Evolutionary conservation across 352 stramenopile species (phyloP), one percentile per base, ranked within the genome.

Genomic region (Globisporangium irregulare): DNA sequence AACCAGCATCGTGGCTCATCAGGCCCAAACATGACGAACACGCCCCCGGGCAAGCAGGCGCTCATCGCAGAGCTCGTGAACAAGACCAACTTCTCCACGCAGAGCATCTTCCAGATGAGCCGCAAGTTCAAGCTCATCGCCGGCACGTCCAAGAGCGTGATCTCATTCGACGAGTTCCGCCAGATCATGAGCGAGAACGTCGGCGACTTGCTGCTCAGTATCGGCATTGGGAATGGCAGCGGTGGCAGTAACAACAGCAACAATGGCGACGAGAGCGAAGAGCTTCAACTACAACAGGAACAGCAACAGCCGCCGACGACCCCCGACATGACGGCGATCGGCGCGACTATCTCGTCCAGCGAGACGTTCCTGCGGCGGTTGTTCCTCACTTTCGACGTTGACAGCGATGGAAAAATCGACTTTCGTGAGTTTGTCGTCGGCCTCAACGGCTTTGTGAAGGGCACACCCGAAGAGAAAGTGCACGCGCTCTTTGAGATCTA

Each of bases 361-460:
- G 73, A 81, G 41, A 78, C 78, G 14, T 81, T 86, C 24, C 48
- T 83, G n/a, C 64, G 69, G 7, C 78, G 78, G 1, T 66, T 86
- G 41, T 86, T 83, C 65, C 53, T 68, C 12, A 72, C 73, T 32
- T 83, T 86, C 59, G 78, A 82, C 64, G 56, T 48, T n/a, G 78
- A 85, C 32, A 69, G 75, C 20, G 75, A 85, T 27, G 75, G 78
- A 48, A 73, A 73, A 14, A 82, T 86, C 60, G 75, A 86, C 67
- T 79, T 86, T 57, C 73, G 73, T 41, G 78, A 86, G 70, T 86
- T 86, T 57, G 73, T 86, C 56, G 66, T 86, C 3, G 78, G 78
- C 0, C 69, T 86, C 59, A 81, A 83, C 62, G 67, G 67, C 27
- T 79, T 86, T 59, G 74, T 77, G 22, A 71, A 72, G 20, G 78